Conservation (phyloP, 192 early-diverging fungal genomes). For the Entomortierella parvispora region DNA sequence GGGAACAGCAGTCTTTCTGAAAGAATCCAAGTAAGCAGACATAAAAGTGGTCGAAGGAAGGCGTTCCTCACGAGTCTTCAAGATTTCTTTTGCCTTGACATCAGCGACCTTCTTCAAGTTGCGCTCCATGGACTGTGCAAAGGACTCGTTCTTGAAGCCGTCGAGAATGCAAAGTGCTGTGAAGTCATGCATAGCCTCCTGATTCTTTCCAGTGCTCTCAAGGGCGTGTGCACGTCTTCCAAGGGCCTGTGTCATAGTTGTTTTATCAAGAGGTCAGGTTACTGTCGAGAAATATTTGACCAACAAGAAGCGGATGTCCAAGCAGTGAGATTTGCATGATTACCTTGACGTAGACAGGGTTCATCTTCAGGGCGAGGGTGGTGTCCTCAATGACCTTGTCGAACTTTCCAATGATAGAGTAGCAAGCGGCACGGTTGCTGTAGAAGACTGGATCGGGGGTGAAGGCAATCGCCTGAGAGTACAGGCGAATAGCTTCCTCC, state of each 20-base stretch:
- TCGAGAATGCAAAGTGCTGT: constrained; percentile 95
- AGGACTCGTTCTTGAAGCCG: constrained; percentile 88
- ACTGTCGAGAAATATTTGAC: constrained; percentile 58
- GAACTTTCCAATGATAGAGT: constrained; percentile 77
- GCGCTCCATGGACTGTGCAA: constrained; percentile 85
- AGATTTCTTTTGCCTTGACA: constrained; percentile 78
- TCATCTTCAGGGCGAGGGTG: constrained; percentile 80
- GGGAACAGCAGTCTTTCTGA: constrained; percentile 54
- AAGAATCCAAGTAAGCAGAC: constrained; percentile 94
- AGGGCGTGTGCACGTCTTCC: constrained; percentile 70
- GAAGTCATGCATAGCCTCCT: constrained; percentile 77
- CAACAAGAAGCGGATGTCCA: too few relatives aligned
- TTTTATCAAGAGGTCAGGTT: background rate
- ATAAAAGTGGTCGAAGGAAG: constrained; percentile 95
- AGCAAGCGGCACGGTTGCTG: constrained; percentile 96
- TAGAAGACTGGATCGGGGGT: constrained; percentile 87
- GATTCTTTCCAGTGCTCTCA: constrained; percentile 58
- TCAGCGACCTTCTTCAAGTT: constrained; percentile 86
- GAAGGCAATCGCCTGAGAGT: constrained; percentile 90
- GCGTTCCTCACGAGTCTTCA: constrained; percentile 65
- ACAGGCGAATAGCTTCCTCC: constrained; percentile 85
- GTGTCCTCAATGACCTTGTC: constrained; percentile 88
- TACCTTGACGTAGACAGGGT: constrained; percentile 91
- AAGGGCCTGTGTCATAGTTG: constrained; percentile 30
- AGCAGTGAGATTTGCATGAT: too few relatives aligned